These are phyloP conservation scores for Glonium stellatum DNA, from an alignment of 495 filamentous ascomycete genomes.

Conservation along the genomic window DNA sequence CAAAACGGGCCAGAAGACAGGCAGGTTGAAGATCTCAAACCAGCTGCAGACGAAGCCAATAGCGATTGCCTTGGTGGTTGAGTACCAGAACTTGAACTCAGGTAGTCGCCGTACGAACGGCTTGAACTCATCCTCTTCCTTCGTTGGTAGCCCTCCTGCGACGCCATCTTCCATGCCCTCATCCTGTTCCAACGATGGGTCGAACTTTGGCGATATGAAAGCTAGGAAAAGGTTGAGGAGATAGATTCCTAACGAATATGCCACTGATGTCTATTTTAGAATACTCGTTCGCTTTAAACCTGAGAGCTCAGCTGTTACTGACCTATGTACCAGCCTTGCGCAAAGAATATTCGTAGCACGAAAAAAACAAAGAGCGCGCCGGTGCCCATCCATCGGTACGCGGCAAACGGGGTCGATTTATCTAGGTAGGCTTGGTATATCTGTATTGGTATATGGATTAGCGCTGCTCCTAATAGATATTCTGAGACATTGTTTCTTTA, in stretches of 20 bases:
- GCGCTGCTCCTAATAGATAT: neutral
- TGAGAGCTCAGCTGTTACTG: slow-evolving; percentile 30
- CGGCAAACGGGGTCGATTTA: slow-evolving; percentile 76
- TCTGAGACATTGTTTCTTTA: neutral
- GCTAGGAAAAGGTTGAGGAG: slow-evolving; percentile 98
- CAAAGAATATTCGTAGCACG: slow-evolving; percentile 78
- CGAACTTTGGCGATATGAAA: slow-evolving; percentile 97
- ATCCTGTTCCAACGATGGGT: slow-evolving; percentile 91
- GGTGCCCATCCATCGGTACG: slow-evolving; percentile 85
- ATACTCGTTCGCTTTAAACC: neutral
- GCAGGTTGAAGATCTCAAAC: slow-evolving; percentile 90
- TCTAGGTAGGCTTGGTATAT: slow-evolving; percentile 94
- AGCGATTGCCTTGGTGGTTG: slow-evolving; percentile 76
- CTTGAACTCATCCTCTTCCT: slow-evolving; percentile 92
- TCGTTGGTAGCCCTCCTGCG: slow-evolving; percentile 69
- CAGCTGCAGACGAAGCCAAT: slow-evolving; percentile 85
- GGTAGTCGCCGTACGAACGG: slow-evolving; percentile 93
- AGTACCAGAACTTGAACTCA: slow-evolving; percentile 99
- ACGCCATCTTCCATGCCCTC: slow-evolving; percentile 93
- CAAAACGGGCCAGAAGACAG: slow-evolving; percentile 97
- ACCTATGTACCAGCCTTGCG: slow-evolving; percentile 99
- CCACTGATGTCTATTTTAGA: slow-evolving; percentile 50
- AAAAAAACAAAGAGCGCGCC: slow-evolving; percentile 67
- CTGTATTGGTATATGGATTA: slow-evolving; percentile 39
- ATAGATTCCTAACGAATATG: slow-evolving; percentile 97